Evolutionary conservation across 1,284 basidiomycete species (phyloP), one percentile per base, ranked within the genome.

Genomic region (Trametes pubescens): DNA sequence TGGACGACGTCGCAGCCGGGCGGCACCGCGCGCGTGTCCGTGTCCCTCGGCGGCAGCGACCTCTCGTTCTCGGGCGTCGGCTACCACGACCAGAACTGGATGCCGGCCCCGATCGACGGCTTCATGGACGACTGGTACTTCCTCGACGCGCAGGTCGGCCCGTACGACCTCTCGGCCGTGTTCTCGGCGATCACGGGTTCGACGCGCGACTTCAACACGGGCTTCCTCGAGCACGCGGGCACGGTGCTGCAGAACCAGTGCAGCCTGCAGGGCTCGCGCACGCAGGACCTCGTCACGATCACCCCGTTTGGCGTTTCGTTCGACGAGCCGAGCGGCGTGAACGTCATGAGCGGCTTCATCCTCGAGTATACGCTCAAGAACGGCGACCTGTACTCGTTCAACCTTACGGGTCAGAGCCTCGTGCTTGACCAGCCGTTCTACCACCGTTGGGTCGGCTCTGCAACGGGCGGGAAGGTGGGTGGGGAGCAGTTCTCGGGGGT

Each of bases 21-120:
- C 46, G 72, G 69, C 32, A 46, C 51, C 32, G 69, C 66, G 24
- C 21, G 10, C 8, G 54, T 61, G n/a, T 55, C 62, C 14, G 72
- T 74, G n/a, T 65, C 67, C 38, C 61, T 74, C 52, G 64, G 69
- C 59, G 72, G 68, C 16, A 62, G 68, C 10, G 43, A 18, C 22
- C 60, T 74, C 16, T 16, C 56, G 46, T 73, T 74, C 67, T 57
- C 61, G 16, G 73, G 73, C 9, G 55, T 66, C 35, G 73, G 69
- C 4, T 75, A 75, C 65, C 72, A 75, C 55, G 73, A 75, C 53
- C 60, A 65, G 44, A 75, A 75, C 65, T 75, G 71, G 71, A 58
- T 69, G 34, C 67, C 71, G 29, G 49, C 48, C 7, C 63, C 69
- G 18, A 59, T 75, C 37, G 70, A 72, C 64, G 56, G 62, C 13